Evolutionary conservation across 2,329 filamentous ascomycete species (phyloP).

Genomic region (Fonsecaea erecta): DNA sequence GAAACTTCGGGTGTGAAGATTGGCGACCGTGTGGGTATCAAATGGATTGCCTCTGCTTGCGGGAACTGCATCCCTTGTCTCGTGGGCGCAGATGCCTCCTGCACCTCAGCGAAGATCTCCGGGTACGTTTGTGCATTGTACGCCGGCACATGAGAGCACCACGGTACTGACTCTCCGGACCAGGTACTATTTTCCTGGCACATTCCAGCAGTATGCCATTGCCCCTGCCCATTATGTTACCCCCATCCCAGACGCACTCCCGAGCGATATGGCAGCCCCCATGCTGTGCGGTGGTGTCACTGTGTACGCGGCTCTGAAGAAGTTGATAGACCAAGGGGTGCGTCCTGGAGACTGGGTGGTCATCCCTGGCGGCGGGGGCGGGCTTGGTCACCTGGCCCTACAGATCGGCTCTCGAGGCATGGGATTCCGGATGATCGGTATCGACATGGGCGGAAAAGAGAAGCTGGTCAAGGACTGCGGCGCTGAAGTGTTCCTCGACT

Average conservation of each 20-base stretch:
- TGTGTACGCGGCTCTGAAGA: conserved; percentile 66
- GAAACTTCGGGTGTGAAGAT: conserved; percentile 59
- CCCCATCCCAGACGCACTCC: conserved; percentile 66
- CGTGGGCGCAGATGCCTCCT: conserved; percentile 60
- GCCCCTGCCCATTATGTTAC: conserved; percentile 71
- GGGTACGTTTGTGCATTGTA: conserved; percentile 40
- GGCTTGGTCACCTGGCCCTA: conserved; percentile 67
- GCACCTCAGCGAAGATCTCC: conserved; percentile 62
- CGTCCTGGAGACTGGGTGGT: conserved; percentile 64
- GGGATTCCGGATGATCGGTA: conserved; percentile 67
- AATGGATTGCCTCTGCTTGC: conserved; percentile 67
- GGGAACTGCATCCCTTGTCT: conserved; percentile 60
- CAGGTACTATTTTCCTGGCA: conserved; percentile 69
- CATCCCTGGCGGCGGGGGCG: conserved; percentile 65
- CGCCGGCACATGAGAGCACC: not conserved
- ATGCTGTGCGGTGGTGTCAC: conserved; percentile 64
- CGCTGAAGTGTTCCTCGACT: conserved; percentile 68
- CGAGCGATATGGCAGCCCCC: conserved; percentile 66
- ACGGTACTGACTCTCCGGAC: not conserved
- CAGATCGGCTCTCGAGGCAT: conserved; percentile 66
- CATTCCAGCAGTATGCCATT: conserved; percentile 72
- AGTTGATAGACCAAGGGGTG: conserved; percentile 57
- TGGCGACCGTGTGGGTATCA: conserved; percentile 72
- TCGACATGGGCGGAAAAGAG: conserved; percentile 68
- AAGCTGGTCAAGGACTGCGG: conserved; percentile 63